Evolutionary conservation across 2,329 filamentous ascomycete genomes (phyloP).

Genomic region (Verticillium nonalfalfae): DNA sequence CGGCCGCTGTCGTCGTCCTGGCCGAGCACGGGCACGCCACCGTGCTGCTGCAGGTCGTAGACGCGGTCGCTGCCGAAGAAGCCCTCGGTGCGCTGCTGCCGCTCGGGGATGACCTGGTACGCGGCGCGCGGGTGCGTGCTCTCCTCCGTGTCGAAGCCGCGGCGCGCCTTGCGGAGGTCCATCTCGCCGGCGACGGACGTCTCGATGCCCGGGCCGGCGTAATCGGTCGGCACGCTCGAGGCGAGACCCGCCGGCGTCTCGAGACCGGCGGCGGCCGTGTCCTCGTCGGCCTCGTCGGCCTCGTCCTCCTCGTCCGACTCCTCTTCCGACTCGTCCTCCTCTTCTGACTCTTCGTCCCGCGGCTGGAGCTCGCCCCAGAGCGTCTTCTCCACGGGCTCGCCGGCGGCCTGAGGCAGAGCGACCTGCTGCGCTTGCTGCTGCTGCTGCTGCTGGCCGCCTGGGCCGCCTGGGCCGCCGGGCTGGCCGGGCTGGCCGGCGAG

Average conservation of each 20-base stretch:
- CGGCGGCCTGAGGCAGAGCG: conserved; percentile 32
- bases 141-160: conserved; percentile 86
- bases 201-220: conserved; percentile 58
- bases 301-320: conserved; percentile 46
- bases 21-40: conserved; percentile 67
- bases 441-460: conserved; percentile 10
- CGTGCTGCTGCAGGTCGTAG: conserved; percentile 64
- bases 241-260: conserved; percentile 78
- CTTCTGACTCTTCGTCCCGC: conserved; percentile 64
- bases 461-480: too few species aligned
- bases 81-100: conserved; percentile 75
- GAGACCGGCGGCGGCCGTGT: conserved; percentile 69
- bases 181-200: conserved; percentile 81
- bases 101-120: conserved; percentile 86
- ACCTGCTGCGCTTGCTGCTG: conserved; percentile 24
- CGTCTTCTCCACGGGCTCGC: conserved; percentile 78
- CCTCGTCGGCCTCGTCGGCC: conserved; percentile 56
- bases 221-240: conserved; percentile 76
- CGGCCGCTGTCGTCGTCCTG: conserved; percentile 65
- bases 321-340: conserved; percentile 29
- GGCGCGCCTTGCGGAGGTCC: conserved; percentile 79
- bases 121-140: conserved; percentile 67
- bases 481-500: conserved; percentile 47
- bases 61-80: conserved; percentile 95
- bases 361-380: conserved; percentile 91